A percentile compares a stretch with the other conserved stretches of the same genome.
Conservation (phyloP, 73 alveolate species). For the Strombidium stylifer region DNA sequence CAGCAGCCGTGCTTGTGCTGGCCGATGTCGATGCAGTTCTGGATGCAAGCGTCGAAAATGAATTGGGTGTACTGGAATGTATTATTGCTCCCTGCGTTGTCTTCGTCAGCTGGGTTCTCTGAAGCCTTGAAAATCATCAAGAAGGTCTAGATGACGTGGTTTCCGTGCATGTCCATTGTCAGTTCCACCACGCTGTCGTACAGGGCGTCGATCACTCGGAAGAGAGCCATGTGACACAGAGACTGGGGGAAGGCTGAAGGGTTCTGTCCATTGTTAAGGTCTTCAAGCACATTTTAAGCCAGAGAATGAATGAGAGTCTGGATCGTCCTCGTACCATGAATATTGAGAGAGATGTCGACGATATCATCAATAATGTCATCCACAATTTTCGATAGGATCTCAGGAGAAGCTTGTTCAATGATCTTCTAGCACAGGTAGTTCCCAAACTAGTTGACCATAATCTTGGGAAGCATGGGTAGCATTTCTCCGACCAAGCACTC, state of each 20-base stretch:
- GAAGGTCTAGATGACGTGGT: slow-evolving; percentile 74
- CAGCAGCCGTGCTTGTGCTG: slow-evolving; percentile 91
- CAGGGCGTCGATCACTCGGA: too few relatives aligned
- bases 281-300: too few relatives aligned
- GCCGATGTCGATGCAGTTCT: slow-evolving; percentile 57
- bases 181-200: too few relatives aligned
- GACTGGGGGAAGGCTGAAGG: too few relatives aligned
- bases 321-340: slow-evolving; percentile 86
- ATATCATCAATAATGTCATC: slow-evolving; percentile 2
- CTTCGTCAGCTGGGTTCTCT: slow-evolving; percentile 29
- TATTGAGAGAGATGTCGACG: slow-evolving; percentile 50
- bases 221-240: too few relatives aligned
- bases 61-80: slow-evolving; percentile 11
- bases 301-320: slow-evolving; percentile 62
- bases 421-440: slow-evolving; percentile 81
- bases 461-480: slow-evolving; percentile 18
- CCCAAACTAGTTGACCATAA: slow-evolving; percentile 82
- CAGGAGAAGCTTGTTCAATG: slow-evolving; percentile 18
- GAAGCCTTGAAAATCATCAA: slow-evolving; percentile 41
- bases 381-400: background rate
- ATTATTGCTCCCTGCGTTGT: slow-evolving; percentile 7
- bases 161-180: slow-evolving; percentile 71
- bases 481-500: too few relatives aligned
- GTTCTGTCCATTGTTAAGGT: too few relatives aligned
- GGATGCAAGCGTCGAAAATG: slow-evolving; percentile 66